Conservation (phyloP, 176 grass and related monocot genomes). For the Bolboschoenus planiculmis region DNA sequence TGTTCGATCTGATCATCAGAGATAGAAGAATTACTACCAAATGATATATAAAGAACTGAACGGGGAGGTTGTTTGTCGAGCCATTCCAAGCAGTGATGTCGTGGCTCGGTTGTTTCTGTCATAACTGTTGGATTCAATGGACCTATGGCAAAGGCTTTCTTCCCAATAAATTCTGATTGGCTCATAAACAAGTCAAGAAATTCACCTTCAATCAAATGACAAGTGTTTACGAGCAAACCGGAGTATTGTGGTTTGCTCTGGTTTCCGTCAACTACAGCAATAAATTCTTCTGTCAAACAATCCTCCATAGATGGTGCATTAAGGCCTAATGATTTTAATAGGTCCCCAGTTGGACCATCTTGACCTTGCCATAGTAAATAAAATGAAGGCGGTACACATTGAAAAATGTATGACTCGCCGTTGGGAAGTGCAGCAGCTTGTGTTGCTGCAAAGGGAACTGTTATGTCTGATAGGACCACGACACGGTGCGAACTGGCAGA, state of each 20-base stretch:
- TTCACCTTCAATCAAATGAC: conserved; percentile 37
- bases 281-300: conserved; percentile 23
- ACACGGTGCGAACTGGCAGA: conserved; percentile 27
- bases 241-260: background rate
- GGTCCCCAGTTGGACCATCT: background rate
- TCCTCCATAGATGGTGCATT: background rate
- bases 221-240: conserved; percentile 30
- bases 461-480: conserved; percentile 34
- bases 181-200: conserved; percentile 30
- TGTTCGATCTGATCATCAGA: conserved; percentile 32
- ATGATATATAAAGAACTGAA: conserved; percentile 60
- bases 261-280: background rate
- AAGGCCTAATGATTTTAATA: conserved; percentile 13
- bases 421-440: conserved; percentile 37
- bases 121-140: background rate
- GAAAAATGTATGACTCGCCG: conserved; percentile 31
- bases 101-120: background rate
- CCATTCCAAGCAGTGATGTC: no score
- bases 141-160: conserved; percentile 42
- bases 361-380: background rate
- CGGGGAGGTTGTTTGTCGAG: conserved; percentile 44
- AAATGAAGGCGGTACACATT: conserved; percentile 23
- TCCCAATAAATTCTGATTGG: background rate
- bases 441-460: conserved; percentile 28
- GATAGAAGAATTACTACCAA: conserved; percentile 34